phyloP scores from a whole-genome alignment of 305 asterid species.

The Striga hermonthica region DNA sequence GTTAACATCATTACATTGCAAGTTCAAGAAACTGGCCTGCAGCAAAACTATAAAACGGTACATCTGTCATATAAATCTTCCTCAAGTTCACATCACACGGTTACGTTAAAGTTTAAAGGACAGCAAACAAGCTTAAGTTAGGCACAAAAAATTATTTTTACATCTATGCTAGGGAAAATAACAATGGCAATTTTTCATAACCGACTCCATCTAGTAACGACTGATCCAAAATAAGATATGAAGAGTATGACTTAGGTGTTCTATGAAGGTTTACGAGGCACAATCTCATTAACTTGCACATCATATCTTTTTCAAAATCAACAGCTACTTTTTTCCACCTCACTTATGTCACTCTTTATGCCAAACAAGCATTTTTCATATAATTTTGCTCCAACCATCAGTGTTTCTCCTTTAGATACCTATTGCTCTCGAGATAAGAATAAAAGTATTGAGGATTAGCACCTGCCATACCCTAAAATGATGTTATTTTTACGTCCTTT shows the following conservation, averaged over 20 bases:
- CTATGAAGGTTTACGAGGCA: too few species aligned
- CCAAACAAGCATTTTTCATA: too few species aligned
- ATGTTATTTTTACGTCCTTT: neutral
- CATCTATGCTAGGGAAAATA: neutral
- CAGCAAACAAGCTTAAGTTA: conserved; percentile 14
- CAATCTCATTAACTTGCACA: too few species aligned
- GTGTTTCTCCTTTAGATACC: conserved; percentile 2
- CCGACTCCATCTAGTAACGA: neutral
- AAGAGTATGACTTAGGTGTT: neutral
- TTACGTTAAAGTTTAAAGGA: conserved; percentile 2
- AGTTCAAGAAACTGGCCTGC: neutral
- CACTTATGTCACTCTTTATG: too few species aligned
- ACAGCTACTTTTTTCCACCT: too few species aligned
- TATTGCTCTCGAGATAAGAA: neutral
- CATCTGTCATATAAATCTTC: conserved; percentile 5
- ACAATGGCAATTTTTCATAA: neutral
- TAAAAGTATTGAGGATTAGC: neutral
- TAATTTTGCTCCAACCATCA: neutral
- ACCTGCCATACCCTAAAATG: neutral
- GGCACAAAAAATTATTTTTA: neutral
- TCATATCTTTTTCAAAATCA: too few species aligned
- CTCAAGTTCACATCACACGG: neutral
- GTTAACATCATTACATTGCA: neutral
- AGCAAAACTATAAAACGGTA: conserved; percentile 10
- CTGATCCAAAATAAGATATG: neutral